These are phyloP conservation scores for Multifurca ochricompacta DNA, from an alignment of 768 basidiomycete species.

Conservation along the genomic window DNA sequence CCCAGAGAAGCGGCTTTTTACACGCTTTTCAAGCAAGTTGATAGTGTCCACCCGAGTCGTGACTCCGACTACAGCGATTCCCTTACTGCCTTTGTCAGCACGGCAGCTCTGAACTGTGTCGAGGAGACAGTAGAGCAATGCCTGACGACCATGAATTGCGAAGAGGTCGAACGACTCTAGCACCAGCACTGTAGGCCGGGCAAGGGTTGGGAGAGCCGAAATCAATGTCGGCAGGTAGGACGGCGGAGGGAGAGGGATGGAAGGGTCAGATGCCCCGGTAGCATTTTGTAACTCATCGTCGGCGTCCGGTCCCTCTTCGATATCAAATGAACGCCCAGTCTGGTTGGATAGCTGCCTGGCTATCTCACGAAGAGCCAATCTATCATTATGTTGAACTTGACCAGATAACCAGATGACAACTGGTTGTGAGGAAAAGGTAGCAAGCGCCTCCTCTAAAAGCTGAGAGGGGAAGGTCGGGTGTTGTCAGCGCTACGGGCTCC, in stretches of 20 bases:
- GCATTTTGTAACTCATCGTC: conserved; percentile 41
- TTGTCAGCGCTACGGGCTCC: conserved; percentile 8
- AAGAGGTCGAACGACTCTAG: conserved; percentile 94
- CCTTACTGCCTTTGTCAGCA: conserved; percentile 48
- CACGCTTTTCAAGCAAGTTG: conserved; percentile 87
- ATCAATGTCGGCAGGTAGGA: conserved; percentile 70
- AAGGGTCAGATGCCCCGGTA: conserved; percentile 29
- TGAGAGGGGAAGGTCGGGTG: conserved; percentile 25
- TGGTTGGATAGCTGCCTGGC: conserved; percentile 75
- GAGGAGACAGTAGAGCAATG: conserved; percentile 88
- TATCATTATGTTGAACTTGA: conserved; percentile 76
- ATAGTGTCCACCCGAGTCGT: conserved; percentile 85
- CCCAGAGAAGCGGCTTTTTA: conserved; percentile 95
- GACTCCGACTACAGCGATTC: conserved; percentile 79
- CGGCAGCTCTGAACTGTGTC: conserved; percentile 89
- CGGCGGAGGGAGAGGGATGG: conserved; percentile 45
- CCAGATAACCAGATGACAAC: conserved; percentile 81
- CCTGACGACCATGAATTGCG: conserved; percentile 84
- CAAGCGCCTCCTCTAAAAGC: conserved; percentile 56
- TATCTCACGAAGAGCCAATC: conserved; percentile 87
- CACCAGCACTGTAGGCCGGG: conserved; percentile 72
- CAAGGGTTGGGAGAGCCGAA: conserved; percentile 67
- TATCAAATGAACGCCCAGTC: conserved; percentile 50
- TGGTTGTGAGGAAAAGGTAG: conserved; percentile 39
- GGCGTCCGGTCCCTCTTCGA: conserved; percentile 26